Evolutionary conservation across 1,284 basidiomycete genomes (phyloP).

Genomic region (Rugosomyces carneus): DNA sequence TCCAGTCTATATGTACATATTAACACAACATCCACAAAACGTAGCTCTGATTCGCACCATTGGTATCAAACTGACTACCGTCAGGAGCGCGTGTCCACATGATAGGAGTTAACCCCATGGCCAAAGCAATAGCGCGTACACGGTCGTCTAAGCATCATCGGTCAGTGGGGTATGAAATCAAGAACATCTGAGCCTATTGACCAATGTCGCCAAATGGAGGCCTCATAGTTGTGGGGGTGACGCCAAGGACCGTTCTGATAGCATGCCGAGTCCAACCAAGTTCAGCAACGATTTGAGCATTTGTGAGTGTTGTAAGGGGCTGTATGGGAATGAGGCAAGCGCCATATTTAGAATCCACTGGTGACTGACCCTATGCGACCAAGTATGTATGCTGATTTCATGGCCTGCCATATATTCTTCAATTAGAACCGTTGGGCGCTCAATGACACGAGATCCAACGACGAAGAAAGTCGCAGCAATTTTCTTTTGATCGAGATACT

Average conservation of each 20-base stretch:
- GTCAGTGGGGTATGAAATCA: not conserved
- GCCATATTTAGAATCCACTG: not conserved
- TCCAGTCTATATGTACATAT: constrained; percentile 60
- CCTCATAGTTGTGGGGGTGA: constrained; percentile 71
- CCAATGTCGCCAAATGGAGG: constrained; percentile 59
- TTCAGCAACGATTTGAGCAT: constrained; percentile 87
- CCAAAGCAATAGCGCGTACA: constrained; percentile 77
- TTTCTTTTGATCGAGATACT: constrained; percentile 61
- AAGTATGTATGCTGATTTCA: constrained; percentile 75
- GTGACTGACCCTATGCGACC: constrained; percentile 57
- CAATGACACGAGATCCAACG: constrained; percentile 85
- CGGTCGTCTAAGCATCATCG: constrained; percentile 60
- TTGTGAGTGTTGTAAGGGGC: constrained; percentile 80
- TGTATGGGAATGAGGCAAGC: constrained; percentile 21
- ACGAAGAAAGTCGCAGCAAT: constrained; percentile 88
- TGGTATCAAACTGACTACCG: constrained; percentile 73
- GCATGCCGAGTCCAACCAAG: constrained; percentile 88
- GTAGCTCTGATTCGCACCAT: constrained; percentile 35
- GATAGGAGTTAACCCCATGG: constrained; percentile 78
- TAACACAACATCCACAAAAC: not conserved
- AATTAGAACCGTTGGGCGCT: constrained; percentile 69
- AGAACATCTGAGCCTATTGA: constrained; percentile 15
- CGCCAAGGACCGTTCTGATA: constrained; percentile 71
- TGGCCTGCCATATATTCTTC: constrained; percentile 85
- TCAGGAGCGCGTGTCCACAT: constrained; percentile 68